A percentile compares a stretch with the other conserved stretches of the same genome.
phyloP scores from a whole-genome alignment of 345 rosid genomes.

The Aquilaria yunnanensis region DNA sequence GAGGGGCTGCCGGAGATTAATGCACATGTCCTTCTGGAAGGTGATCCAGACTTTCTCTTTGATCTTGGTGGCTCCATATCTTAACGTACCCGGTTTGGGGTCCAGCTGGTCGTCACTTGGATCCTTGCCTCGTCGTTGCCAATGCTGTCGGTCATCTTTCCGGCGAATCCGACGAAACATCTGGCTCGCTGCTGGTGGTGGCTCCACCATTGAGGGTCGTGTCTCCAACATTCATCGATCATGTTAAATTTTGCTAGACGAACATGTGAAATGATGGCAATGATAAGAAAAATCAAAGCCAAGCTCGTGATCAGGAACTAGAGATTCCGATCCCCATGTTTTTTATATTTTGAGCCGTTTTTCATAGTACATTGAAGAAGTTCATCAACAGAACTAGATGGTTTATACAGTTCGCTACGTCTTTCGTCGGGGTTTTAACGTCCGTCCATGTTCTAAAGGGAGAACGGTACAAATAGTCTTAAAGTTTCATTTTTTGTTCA shows the following conservation, averaged over 20 bases:
- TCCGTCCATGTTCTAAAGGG: no score
- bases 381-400: no score
- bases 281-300: constrained; percentile 13
- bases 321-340: no score
- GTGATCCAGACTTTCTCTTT: constrained; percentile 65
- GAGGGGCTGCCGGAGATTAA: constrained; percentile 46
- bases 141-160: constrained; percentile 55
- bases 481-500: no score
- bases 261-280: constrained; percentile 5
- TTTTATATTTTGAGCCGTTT: no score
- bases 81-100: constrained; percentile 59
- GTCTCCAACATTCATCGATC: constrained; percentile 71
- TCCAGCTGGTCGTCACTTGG: constrained; percentile 53
- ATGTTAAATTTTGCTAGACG: constrained; percentile 35
- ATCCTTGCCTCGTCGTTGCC: constrained; percentile 63
- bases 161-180: constrained; percentile 59
- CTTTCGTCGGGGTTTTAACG: no score
- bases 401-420: no score
- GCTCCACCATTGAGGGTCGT: constrained; percentile 39
- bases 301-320: neutral
- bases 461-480: no score
- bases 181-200: constrained; percentile 40
- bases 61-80: constrained; percentile 57
- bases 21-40: constrained; percentile 52
- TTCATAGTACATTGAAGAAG: no score